Evolutionary conservation across 441 rosid genomes (phyloP).

Genomic region (Erysimum cheiri): DNA sequence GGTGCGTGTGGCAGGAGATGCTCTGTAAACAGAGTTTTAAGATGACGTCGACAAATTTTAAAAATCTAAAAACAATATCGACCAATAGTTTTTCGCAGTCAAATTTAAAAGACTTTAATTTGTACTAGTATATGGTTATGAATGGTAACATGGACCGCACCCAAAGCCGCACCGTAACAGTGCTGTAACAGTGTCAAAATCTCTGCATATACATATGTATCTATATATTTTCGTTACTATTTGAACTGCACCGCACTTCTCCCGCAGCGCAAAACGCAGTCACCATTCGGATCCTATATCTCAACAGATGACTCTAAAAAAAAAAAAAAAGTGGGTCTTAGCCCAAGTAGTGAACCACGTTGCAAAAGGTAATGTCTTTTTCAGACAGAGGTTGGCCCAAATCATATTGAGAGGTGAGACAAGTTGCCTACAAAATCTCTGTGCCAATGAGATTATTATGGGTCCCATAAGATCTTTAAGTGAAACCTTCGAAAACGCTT

Average conservation of each 20-base stretch:
- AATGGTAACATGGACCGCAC: too few relatives aligned
- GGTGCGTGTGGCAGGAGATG: constrained; percentile 25
- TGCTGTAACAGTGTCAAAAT: too few relatives aligned
- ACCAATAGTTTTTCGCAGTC: constrained; percentile 26
- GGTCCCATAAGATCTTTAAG: constrained; percentile 41
- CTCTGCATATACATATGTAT: too few relatives aligned
- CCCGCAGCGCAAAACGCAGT: too few relatives aligned
- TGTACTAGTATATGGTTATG: background rate
- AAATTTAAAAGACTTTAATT: background rate
- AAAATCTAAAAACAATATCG: background rate
- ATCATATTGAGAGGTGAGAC: constrained; percentile 42
- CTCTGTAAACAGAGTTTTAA: background rate
- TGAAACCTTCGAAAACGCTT: constrained; percentile 28
- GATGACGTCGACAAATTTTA: background rate
- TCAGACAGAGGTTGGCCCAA: constrained; percentile 50
- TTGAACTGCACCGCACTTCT: too few relatives aligned
- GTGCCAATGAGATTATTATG: constrained; percentile 41
- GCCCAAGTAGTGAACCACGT: constrained; percentile 45
- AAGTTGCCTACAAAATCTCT: constrained; percentile 44
- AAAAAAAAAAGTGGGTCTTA: constrained; percentile 33
- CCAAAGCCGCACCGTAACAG: too few relatives aligned
- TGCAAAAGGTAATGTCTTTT: constrained; percentile 45
- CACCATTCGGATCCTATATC: too few relatives aligned
- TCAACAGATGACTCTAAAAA: background rate
- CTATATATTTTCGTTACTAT: too few relatives aligned